Base-by-base conservation (phyloP, 768 basidiomycete genomes). In the Suillus discolor region DNA sequence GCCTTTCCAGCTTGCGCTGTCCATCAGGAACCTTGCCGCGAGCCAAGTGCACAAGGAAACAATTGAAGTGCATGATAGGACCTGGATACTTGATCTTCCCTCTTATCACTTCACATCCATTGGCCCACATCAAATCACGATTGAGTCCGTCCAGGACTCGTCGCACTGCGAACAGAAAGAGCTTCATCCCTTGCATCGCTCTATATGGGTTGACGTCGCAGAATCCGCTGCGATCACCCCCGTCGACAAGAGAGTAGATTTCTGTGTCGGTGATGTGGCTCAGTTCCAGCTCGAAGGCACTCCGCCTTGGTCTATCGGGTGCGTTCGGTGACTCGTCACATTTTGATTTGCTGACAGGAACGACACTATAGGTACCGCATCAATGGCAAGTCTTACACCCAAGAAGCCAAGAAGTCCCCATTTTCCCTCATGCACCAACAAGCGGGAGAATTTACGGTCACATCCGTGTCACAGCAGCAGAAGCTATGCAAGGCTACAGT, bases 241-340 rank as follows among this genome's bases (percentile, higher is more conserved):
- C 6, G 87, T 95, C 69, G 91, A 92, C 70, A 81, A 89, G 64
- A 84, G 87, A 64, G 83, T 83, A 69, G 90, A 99, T 72, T 89
- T 92, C 67, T 99, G 97, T 77, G 91, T 93, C 2, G 97, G 96
- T 11, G 95, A 98, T 66, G 83, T 88, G 36, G 83, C 92, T 11
- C 94, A 94, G 68, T 99, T 97, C 83, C 90, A 96, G 73, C 82
- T 99, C 18, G 94, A 97, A 77, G 97, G 97, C 53, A 92, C 87
- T 39, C 91, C 96, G 18, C 95, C 97, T 4, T 99, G 96, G 95
- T 90, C 87, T 4, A 86, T 98, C 62, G 89, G 89, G 91, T 94
- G 70, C 53, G 87, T 68, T 36, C 41, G 53, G 41, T 42, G n/a
- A 18, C 31, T 41, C 11, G 74, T 62, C 42, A 41, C 31, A 49